Evolutionary conservation across 2,329 filamentous ascomycete genomes (phyloP).

Genomic region (Teratosphaeriaceae sp.): DNA sequence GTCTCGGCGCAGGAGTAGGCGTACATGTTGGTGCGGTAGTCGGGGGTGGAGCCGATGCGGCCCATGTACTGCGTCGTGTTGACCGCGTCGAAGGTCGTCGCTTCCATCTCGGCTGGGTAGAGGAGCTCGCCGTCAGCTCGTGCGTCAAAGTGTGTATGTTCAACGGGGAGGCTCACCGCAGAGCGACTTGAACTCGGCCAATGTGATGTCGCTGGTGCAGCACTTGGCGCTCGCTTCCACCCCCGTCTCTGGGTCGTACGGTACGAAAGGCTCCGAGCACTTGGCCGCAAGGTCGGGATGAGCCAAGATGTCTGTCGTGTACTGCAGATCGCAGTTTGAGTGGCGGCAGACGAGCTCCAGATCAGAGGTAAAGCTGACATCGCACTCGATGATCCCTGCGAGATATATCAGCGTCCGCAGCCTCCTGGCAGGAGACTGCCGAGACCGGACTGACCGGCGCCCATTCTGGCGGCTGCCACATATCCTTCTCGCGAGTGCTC

Average conservation of each 20-base stretch:
- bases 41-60: constrained; percentile 38
- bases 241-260: constrained; percentile 27
- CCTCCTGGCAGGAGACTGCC: neutral
- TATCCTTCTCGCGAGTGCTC: constrained; percentile 57
- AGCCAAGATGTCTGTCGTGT: constrained; percentile 60
- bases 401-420: neutral
- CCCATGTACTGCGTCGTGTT: constrained; percentile 52
- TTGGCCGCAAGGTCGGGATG: constrained; percentile 57
- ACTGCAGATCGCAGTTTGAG: constrained; percentile 61
- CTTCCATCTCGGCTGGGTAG: constrained; percentile 70
- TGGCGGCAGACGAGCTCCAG: constrained; percentile 62
- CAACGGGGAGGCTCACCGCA: too few relatives aligned
- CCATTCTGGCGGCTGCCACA: constrained; percentile 59
- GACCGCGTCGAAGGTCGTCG: constrained; percentile 51
- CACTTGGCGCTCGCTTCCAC: constrained; percentile 56
- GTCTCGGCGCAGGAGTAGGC: constrained; percentile 54
- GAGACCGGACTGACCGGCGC: constrained; percentile 42
- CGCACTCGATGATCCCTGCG: constrained; percentile 53
- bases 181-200: constrained; percentile 59
- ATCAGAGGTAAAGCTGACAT: constrained; percentile 61
- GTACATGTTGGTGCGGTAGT: constrained; percentile 61
- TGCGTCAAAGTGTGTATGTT: too few relatives aligned
- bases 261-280: constrained; percentile 56
- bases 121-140: too few relatives aligned
- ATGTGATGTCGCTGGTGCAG: constrained; percentile 65